phyloP scores from a whole-genome alignment of 768 basidiomycete species.

The Boletales sp. region DNA sequence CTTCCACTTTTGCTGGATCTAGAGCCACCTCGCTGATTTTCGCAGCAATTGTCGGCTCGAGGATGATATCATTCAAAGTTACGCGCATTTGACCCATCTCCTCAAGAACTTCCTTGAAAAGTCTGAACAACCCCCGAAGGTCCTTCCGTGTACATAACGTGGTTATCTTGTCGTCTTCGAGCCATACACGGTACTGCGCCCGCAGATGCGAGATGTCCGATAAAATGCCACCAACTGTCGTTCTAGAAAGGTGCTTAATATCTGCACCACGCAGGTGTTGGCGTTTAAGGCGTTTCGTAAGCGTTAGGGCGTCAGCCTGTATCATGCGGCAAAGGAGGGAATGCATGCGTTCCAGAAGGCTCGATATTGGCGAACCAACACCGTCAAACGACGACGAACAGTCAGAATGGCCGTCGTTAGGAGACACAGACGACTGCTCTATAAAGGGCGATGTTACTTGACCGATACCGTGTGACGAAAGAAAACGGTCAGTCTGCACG shows the following conservation, averaged over 20 bases:
- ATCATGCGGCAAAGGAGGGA: conserved; percentile 61
- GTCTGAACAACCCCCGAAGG: conserved; percentile 73
- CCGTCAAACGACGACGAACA: conserved; percentile 68
- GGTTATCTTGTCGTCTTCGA: conserved; percentile 72
- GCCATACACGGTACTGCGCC: conserved; percentile 62
- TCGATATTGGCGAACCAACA: conserved; percentile 44
- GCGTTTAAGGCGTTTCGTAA: conserved; percentile 87
- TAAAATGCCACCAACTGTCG: conserved; percentile 72
- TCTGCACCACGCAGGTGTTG: conserved; percentile 87
- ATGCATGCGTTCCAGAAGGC: conserved; percentile 59
- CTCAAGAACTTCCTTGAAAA: conserved; percentile 79
- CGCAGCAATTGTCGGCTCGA: conserved; percentile 77
- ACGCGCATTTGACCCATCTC: conserved; percentile 82
- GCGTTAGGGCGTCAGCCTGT: conserved; percentile 79
- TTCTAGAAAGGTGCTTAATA: conserved; percentile 79
- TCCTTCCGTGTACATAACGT: conserved; percentile 72
- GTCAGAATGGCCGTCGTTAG: conserved; percentile 65
- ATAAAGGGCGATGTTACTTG: conserved; percentile 32
- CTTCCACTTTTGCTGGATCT: conserved; percentile 52
- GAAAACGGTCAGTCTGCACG: conserved; percentile 61
- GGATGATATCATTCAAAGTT: conserved; percentile 82
- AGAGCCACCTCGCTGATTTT: conserved; percentile 70
- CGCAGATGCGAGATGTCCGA: conserved; percentile 70
- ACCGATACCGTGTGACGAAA: conserved; percentile 29
- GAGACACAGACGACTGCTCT: conserved; percentile 42